phyloP scores from a whole-genome alignment of 2,329 filamentous ascomycete species.

The Talaromyces piceae region DNA sequence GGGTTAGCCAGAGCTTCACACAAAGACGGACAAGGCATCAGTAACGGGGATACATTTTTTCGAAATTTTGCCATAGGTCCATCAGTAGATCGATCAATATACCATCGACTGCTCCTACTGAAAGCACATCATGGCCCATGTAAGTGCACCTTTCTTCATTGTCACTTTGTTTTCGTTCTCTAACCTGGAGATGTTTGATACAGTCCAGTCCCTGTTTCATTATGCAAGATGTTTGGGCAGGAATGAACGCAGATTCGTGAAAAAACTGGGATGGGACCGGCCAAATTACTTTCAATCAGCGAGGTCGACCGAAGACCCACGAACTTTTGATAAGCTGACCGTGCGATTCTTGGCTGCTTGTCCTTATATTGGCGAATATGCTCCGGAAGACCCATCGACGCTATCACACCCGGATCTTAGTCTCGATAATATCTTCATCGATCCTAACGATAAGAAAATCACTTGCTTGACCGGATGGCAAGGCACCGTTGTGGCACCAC shows the following conservation, averaged over 20 bases:
- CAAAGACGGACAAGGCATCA: not conserved
- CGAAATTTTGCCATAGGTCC: constrained; percentile 3
- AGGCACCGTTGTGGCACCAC: constrained; percentile 8
- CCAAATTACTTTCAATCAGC: constrained; percentile 1
- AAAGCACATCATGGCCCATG: constrained; percentile 10
- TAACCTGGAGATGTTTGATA: not conserved
- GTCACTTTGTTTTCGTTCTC: not conserved
- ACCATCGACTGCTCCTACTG: not conserved
- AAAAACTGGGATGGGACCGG: constrained; percentile 1
- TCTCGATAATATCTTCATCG: constrained; percentile 18
- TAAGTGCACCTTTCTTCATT: not conserved
- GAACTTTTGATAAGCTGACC: not conserved
- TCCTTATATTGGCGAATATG: not conserved
- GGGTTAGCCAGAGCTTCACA: not conserved
- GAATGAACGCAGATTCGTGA: constrained; percentile 4
- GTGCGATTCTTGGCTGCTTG: not conserved
- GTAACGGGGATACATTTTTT: not conserved
- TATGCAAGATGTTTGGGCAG: constrained; percentile 3
- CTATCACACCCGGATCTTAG: constrained; percentile 18
- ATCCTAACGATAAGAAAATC: constrained; percentile 14
- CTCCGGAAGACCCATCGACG: constrained; percentile 10
- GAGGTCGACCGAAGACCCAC: not conserved
- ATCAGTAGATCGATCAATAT: constrained; percentile 5
- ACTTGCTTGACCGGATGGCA: constrained; percentile 16
- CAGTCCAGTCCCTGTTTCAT: constrained; percentile 2